Base-by-base conservation (phyloP, 148 eudicot genomes). In the Dianthus caryophyllus region DNA sequence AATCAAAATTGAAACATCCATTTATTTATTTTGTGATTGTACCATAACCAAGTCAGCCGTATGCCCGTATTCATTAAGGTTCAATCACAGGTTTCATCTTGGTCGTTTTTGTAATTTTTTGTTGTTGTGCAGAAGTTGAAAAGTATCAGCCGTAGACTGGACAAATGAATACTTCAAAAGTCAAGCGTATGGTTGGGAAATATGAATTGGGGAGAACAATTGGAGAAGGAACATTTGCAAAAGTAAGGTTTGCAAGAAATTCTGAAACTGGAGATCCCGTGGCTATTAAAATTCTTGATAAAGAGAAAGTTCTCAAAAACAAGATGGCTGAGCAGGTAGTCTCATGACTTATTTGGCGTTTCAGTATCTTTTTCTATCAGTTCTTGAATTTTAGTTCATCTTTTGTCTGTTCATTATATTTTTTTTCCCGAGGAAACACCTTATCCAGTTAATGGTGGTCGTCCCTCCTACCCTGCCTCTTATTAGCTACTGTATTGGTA, bases 161-260 rank as follows among this genome's bases (percentile, higher is more conserved):
- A 68, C 31, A n/a, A 33, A 88, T 89, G 96, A 87, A 68, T 70
- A 76, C 70, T 20, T 36, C 89, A 29, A 87, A 83, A 80, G 71
- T 87, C 66, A 92, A 92, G 86, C 90, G 90, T 29, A 77, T 69
- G 64, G 87, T 92, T 9, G 97, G 96, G 59, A 89, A 89, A 70
- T 92, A 88, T 64, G 97, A 92, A 79, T 73, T 92, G 71, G 97
- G 97, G 33, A 84, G 97, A 79, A 92, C 96, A 65, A 92, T 92
- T 68, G 97, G 97, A 11, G 97, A 92, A 81, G 97, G 97, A 67
- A 87, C 97, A 64, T 93, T 89, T 77, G 98, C 98, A 52, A 93
- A 93, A 73, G 98, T 93, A 36, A 93, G 82, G 71, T 89, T 89
- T 80, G 98, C 98, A 13, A 84, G 87, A 76, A 79, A 87, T 79